These are phyloP conservation scores for Vigna radiata DNA, from an alignment of 306 rosid species.

Conservation along the genomic window DNA sequence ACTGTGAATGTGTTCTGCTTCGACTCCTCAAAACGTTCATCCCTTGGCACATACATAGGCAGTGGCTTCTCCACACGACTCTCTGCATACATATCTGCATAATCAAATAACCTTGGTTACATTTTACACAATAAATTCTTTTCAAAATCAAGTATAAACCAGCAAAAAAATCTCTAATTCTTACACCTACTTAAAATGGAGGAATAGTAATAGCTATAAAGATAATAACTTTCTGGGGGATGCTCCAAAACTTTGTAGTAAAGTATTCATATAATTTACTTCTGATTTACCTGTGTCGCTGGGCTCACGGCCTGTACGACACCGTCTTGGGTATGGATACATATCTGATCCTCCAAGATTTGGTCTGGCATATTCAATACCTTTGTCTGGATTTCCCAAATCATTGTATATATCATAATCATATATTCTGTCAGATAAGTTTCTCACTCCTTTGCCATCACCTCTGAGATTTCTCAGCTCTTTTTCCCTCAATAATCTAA, in stretches of 20 bases:
- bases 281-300: conserved; percentile 60
- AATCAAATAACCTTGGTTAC: neutral
- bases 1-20: conserved; percentile 69
- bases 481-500: conserved; percentile 69
- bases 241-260: neutral
- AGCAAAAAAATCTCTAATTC: neutral
- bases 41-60: conserved; percentile 95
- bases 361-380: conserved; percentile 70
- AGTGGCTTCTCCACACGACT: conserved; percentile 88
- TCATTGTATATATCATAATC: conserved; percentile 86
- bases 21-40: conserved; percentile 89
- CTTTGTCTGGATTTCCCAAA: conserved; percentile 89
- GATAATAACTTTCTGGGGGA: neutral
- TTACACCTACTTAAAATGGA: neutral
- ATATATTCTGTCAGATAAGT: conserved; percentile 73
- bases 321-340: conserved; percentile 86
- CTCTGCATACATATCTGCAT: conserved; percentile 67
- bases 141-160: neutral
- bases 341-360: conserved; percentile 66
- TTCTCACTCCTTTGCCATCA: conserved; percentile 77
- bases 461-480: conserved; percentile 75
- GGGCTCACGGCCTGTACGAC: conserved; percentile 92
- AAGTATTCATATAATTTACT: neutral
- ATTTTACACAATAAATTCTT: neutral
- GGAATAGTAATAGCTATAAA: neutral